phyloP scores from a whole-genome alignment of 2,329 filamentous ascomycete genomes.

The Penicillium sp. region DNA sequence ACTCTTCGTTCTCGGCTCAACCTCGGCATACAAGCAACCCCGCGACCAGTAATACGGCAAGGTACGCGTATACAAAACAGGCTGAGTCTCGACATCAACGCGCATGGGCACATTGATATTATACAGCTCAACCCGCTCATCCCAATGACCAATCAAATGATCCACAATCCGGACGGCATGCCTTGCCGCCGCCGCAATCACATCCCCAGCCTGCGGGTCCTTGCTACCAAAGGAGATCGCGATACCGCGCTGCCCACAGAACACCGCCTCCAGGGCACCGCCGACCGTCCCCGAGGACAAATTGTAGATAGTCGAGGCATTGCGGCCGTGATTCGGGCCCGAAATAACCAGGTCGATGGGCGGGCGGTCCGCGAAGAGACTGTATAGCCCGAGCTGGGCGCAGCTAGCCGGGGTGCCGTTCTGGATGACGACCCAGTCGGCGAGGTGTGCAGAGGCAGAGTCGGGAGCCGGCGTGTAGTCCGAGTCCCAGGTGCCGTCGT shows the following conservation, averaged over 20 bases:
- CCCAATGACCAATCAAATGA: slow-evolving; percentile 72
- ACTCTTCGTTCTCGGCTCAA: slow-evolving; percentile 54
- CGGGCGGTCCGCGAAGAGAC: slow-evolving; percentile 69
- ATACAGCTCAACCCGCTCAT: slow-evolving; percentile 72
- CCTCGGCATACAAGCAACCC: slow-evolving; percentile 77
- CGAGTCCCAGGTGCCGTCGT: slow-evolving; percentile 57
- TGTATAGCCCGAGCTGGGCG: slow-evolving; percentile 74
- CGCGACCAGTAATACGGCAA: slow-evolving; percentile 83
- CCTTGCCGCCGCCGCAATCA: slow-evolving; percentile 72
- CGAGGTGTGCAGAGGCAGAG: slow-evolving; percentile 49
- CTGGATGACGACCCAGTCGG: slow-evolving; percentile 69
- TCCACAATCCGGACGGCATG: slow-evolving; percentile 75
- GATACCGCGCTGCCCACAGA: slow-evolving; percentile 68
- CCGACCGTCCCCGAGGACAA: slow-evolving; percentile 75
- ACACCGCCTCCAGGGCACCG: slow-evolving; percentile 72
- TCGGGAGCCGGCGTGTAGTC: slow-evolving; percentile 48
- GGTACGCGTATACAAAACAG: slow-evolving; percentile 75
- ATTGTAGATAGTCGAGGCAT: slow-evolving; percentile 76
- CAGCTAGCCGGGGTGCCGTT: slow-evolving; percentile 77
- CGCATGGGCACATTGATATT: slow-evolving; percentile 83
- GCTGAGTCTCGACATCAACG: slow-evolving; percentile 66
- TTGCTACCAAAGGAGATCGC: slow-evolving; percentile 84
- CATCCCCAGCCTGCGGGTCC: slow-evolving; percentile 71
- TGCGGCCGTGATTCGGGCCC: slow-evolving; percentile 77
- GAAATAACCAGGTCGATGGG: slow-evolving; percentile 73